phyloP scores from a whole-genome alignment of 305 asterid genomes.

The Lippia alba region DNA sequence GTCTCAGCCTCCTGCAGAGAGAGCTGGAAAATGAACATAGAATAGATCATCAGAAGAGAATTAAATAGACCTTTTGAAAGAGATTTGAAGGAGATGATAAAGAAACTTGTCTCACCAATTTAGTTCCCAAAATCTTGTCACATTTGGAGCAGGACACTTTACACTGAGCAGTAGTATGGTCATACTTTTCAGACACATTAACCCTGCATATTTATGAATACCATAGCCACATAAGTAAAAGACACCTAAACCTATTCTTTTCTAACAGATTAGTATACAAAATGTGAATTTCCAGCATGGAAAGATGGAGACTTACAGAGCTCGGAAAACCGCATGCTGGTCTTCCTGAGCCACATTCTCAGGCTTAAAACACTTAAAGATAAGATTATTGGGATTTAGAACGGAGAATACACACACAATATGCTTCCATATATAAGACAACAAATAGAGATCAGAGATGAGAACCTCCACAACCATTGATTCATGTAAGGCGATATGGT shows the following conservation, averaged over 20 bases:
- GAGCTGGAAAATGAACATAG: conserved; percentile 26
- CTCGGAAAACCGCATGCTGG: conserved; percentile 20
- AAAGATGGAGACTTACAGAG: conserved; percentile 28
- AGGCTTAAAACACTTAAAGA: neutral
- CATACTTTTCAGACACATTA: conserved; percentile 28
- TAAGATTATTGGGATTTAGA: neutral
- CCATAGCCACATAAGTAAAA: no score
- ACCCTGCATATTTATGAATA: conserved; percentile 12
- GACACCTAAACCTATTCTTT: no score
- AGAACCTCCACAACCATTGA: conserved; percentile 2
- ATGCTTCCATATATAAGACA: neutral
- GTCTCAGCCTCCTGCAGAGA: conserved; percentile 29
- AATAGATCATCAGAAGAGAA: neutral
- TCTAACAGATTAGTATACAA: no score
- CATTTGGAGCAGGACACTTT: conserved; percentile 25
- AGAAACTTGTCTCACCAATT: conserved; percentile 26
- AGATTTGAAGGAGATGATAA: conserved; percentile 18
- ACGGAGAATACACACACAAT: neutral
- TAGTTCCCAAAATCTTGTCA: conserved; percentile 9
- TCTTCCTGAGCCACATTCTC: neutral
- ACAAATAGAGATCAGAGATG: no score
- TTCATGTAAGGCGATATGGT: conserved; percentile 27
- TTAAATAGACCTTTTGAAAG: neutral
- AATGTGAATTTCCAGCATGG: no score
- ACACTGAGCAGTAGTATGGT: conserved; percentile 15